Evolutionary conservation across 2,329 filamentous ascomycete genomes (phyloP).

Genomic region (Ophiocordyceps camponoti-saundersi): DNA sequence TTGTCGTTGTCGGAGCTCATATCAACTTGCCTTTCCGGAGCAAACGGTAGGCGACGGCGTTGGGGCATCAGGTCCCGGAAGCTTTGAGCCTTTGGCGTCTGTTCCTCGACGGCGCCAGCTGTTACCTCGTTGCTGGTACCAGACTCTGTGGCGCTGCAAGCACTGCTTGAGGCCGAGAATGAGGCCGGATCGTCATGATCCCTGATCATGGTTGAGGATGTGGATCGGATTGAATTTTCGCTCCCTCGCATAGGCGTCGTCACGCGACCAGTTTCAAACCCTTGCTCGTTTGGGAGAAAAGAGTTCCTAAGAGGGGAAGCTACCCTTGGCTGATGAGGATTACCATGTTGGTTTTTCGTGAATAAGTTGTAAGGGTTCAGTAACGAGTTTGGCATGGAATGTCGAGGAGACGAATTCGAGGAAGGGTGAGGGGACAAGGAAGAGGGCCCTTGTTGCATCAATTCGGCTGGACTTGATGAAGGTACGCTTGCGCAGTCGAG

Average conservation of each 20-base stretch:
- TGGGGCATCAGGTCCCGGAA: constrained; percentile 14
- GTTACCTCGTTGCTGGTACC: neutral
- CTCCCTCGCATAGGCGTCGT: neutral
- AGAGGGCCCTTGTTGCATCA: neutral
- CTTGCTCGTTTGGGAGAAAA: constrained; percentile 2
- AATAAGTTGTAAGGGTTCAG: constrained; percentile 10
- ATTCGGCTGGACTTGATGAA: neutral
- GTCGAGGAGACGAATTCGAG: neutral
- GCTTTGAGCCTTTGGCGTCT: neutral
- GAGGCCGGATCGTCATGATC: neutral
- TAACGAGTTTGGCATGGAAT: neutral
- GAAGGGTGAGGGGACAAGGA: neutral
- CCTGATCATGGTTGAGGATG: neutral
- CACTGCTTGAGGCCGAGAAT: neutral
- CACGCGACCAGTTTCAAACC: neutral
- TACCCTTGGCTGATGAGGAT: constrained; percentile 8
- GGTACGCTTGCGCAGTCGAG: constrained; percentile 1
- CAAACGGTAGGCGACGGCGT: constrained; percentile 12
- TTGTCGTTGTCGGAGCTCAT: neutral
- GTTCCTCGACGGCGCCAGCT: neutral
- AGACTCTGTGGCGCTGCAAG: neutral
- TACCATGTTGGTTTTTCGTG: constrained; percentile 3
- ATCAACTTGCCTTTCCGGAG: neutral
- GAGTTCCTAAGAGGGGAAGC: constrained; percentile 11
- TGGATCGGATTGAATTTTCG: neutral